These are phyloP conservation scores for Apiotrichum brassicae DNA, from an alignment of 1,284 basidiomycete genomes.

Conservation along the genomic window DNA sequence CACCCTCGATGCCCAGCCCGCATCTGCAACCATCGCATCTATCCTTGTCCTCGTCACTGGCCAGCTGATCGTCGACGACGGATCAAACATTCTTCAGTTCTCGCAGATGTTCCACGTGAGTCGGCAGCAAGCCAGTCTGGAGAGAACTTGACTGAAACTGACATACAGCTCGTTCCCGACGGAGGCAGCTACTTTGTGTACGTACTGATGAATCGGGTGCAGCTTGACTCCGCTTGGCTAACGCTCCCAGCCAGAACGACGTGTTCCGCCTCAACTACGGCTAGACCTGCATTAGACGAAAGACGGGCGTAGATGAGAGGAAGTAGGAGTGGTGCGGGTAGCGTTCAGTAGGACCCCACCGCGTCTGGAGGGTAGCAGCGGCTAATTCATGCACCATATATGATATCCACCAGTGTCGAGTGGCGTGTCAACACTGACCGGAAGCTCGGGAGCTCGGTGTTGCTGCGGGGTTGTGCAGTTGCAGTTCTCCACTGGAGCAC, in stretches of 20 bases:
- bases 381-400: conserved; percentile 17
- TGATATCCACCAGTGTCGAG: too few relatives aligned
- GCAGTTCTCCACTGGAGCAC: too few relatives aligned
- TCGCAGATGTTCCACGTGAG: conserved; percentile 77
- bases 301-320: neutral
- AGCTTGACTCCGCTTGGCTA: neutral
- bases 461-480: too few relatives aligned
- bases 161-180: conserved; percentile 61
- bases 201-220: conserved; percentile 12
- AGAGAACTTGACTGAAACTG: too few relatives aligned
- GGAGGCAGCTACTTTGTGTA: conserved; percentile 69
- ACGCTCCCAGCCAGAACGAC: conserved; percentile 3
- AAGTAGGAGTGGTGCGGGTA: too few relatives aligned
- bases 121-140: neutral
- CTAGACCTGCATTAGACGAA: conserved; percentile 7
- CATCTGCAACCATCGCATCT: conserved; percentile 57
- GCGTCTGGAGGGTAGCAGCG: neutral
- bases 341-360: too few relatives aligned
- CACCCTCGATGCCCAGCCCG: conserved; percentile 86
- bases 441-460: too few relatives aligned
- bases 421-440: too few relatives aligned
- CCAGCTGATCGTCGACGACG: conserved; percentile 71
- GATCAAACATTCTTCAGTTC: conserved; percentile 71
- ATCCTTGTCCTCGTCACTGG: conserved; percentile 88
- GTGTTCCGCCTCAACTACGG: conserved; percentile 21